Conservation (phyloP, 495 filamentous ascomycete species). For the Lasiosphaeriaceae sp. region DNA sequence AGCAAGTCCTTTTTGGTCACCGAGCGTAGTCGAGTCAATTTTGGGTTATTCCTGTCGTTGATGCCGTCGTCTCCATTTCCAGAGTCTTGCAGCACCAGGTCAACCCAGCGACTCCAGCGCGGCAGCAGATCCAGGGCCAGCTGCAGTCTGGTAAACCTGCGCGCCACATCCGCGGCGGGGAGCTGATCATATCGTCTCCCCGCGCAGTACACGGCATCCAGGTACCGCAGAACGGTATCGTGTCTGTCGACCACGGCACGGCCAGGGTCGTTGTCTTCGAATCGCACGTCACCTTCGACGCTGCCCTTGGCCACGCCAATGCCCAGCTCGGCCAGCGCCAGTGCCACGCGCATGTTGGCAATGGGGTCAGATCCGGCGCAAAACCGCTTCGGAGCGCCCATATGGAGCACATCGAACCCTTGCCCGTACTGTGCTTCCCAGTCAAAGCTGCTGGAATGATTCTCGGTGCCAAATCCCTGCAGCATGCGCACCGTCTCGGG, state of each 20-base stretch:
- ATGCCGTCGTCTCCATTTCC: not conserved
- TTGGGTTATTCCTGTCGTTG: not conserved
- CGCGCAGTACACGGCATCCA: slow-evolving; percentile 46
- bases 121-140: slow-evolving; percentile 35
- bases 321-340: slow-evolving; percentile 57
- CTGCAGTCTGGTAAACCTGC: slow-evolving; percentile 34
- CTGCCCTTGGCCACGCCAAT: slow-evolving; percentile 50
- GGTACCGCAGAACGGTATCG: slow-evolving; percentile 50
- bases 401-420: slow-evolving; percentile 86
- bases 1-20: slow-evolving; percentile 11
- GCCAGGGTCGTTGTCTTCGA: slow-evolving; percentile 50
- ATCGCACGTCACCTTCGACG: slow-evolving; percentile 41
- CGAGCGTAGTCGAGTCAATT: not conserved
- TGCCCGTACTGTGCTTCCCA: slow-evolving; percentile 75
- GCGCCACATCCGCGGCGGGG: slow-evolving; percentile 29
- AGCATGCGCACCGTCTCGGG: slow-evolving; percentile 66
- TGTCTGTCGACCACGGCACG: slow-evolving; percentile 46
- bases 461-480: slow-evolving; percentile 79
- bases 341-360: slow-evolving; percentile 53
- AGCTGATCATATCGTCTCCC: slow-evolving; percentile 26
- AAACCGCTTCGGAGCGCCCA: slow-evolving; percentile 49
- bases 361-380: slow-evolving; percentile 51
- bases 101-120: slow-evolving; percentile 29
- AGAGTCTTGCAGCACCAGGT: slow-evolving; percentile 25
- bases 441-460: slow-evolving; percentile 66